Base-by-base conservation (phyloP, 1,284 basidiomycete genomes). In the Austroboletus niveus region DNA sequence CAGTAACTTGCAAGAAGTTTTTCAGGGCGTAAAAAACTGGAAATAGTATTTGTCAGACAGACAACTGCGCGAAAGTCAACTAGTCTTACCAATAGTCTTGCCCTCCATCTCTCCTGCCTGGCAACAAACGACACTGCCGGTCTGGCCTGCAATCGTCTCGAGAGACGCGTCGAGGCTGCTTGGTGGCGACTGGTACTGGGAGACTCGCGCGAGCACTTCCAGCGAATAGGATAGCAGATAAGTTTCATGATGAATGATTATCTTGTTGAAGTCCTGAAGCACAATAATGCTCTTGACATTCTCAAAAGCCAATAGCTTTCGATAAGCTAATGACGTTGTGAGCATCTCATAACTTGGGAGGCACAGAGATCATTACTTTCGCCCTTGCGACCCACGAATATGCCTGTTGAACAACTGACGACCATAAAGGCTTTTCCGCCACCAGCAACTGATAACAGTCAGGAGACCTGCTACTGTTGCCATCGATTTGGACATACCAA, bases 1-100 rank as follows among this genome's bases (percentile, higher is more conserved):
- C 62, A 8, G 77, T 78, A 3, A 78, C 68, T 54, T 85, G 79
- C 41, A 87, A 62, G 42, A 84, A 74, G 45, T 75, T 76, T 69
- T 85, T 89, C 30, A 78, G 72, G 8, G 80, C 80, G 67, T 83
- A 90, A 24, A 88, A 73, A 40, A 91, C 89, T 90, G 51, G 24
- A 38, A 49, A 53, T 5, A 34, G 27, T 22, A 43, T 12, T 32
- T 29, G 31, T 60, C 29, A 64, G 57, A 53, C 14, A 29, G 17
- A 48, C 30, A 20, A n/a, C 22, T 11, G 36, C 2, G 5, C 3
- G 5, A 3, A 29, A 34, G 14, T n/a, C 47, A 40, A 52, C n/a
- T 30, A 43, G 10, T 65, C 69, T 62, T 57, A 87, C 86, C 59
- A 36, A 88, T 64, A 3, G 77, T 75, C 39, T 78, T 75, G 36